A percentile compares a stretch with the other conserved stretches of the same genome.
These are phyloP conservation scores for Grammothele lineata DNA, from an alignment of 768 basidiomycete species.

Conservation along the genomic window DNA sequence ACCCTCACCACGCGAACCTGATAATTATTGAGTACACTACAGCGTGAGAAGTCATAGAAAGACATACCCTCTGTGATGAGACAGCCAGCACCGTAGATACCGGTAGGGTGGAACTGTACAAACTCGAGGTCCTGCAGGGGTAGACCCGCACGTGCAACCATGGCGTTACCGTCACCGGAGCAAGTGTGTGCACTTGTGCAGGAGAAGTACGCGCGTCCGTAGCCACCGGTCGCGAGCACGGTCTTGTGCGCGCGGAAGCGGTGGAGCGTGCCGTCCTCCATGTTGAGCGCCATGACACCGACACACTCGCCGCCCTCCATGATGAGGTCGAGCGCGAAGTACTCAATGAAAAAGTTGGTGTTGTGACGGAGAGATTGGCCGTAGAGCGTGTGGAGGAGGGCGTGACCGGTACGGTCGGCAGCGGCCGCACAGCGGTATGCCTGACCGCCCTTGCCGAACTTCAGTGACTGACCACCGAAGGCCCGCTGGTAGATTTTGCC, in stretches of 20 bases:
- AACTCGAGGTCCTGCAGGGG: slow-evolving; percentile 98
- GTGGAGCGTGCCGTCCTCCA: slow-evolving; percentile 99
- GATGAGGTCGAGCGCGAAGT: slow-evolving; percentile 97
- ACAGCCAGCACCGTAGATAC: slow-evolving; percentile 99
- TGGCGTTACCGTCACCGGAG: slow-evolving; percentile 97
- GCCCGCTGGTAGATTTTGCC: slow-evolving; percentile 99
- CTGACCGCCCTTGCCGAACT: slow-evolving; percentile 97
- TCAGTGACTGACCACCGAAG: slow-evolving; percentile 95
- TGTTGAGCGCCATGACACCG: slow-evolving; percentile 97
- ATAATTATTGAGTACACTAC: slow-evolving; percentile 1
- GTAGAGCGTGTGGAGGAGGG: slow-evolving; percentile 96
- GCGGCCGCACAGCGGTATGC: slow-evolving; percentile 99
- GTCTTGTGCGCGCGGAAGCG: slow-evolving; percentile 99
- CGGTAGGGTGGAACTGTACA: slow-evolving; percentile 99
- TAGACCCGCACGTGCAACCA: slow-evolving; percentile 95
- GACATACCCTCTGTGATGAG: slow-evolving; percentile 91
- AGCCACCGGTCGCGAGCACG: slow-evolving; percentile 96
- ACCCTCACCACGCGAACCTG: slow-evolving; percentile 98
- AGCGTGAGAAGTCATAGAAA: neutral
- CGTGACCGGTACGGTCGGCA: slow-evolving; percentile 98
- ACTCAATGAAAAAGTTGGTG: slow-evolving; percentile 99
- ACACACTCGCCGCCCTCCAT: slow-evolving; percentile 99
- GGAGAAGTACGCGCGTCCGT: slow-evolving; percentile 96
- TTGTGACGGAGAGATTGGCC: slow-evolving; percentile 98
- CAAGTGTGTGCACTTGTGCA: slow-evolving; percentile 99